These are phyloP conservation scores for Solanum chacoense DNA, from an alignment of 305 asterid genomes.

Conservation along the genomic window DNA sequence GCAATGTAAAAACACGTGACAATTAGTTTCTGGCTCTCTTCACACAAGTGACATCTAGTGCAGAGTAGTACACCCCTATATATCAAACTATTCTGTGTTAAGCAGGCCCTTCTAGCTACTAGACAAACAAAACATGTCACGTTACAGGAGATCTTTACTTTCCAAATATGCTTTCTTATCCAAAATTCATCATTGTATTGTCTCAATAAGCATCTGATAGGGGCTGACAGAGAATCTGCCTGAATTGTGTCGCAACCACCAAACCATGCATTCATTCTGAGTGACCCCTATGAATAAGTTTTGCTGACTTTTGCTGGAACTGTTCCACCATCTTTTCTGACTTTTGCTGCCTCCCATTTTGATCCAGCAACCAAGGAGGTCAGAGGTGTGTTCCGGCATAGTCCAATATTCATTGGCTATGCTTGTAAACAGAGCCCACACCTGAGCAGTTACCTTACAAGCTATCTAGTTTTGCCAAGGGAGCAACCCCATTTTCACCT, in stretches of 20 bases:
- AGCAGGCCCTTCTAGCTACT: background rate
- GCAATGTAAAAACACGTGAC: background rate
- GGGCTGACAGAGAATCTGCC: background rate
- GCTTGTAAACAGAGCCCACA: background rate
- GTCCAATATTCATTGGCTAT: background rate
- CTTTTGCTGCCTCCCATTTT: background rate
- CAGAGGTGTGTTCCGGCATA: background rate
- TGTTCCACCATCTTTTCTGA: background rate
- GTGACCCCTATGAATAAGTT: background rate
- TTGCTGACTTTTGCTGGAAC: background rate
- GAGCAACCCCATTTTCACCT: background rate
- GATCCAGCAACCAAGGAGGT: background rate
- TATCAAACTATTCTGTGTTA: background rate
- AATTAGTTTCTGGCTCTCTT: background rate
- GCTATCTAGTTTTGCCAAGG: background rate
- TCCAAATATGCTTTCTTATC: background rate
- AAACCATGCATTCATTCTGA: background rate
- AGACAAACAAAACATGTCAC: background rate
- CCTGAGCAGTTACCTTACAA: background rate
- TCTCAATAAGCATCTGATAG: background rate
- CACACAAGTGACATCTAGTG: background rate
- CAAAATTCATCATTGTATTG: background rate
- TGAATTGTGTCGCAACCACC: background rate
- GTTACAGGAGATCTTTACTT: background rate
- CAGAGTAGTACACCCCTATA: background rate